These are phyloP conservation scores for Poronia punctata DNA, from an alignment of 495 filamentous ascomycete species.

Conservation along the genomic window DNA sequence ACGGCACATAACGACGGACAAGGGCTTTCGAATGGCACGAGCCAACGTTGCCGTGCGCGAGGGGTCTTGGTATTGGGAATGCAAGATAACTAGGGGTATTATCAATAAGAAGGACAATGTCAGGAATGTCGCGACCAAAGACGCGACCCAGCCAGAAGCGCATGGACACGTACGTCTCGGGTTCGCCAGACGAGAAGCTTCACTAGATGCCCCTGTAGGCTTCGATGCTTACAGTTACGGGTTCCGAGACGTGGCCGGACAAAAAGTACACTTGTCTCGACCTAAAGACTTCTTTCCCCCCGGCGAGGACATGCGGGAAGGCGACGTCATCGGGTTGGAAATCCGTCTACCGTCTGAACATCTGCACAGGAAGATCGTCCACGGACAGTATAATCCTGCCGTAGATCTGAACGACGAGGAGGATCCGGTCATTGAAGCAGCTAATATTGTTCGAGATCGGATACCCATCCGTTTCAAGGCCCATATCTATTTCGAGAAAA, in stretches of 20 bases:
- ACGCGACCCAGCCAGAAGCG: constrained; percentile 19
- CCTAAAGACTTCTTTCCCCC: constrained; percentile 79
- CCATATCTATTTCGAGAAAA: constrained; percentile 90
- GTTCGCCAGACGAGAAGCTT: constrained; percentile 83
- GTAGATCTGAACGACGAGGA: constrained; percentile 60
- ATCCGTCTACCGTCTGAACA: constrained; percentile 81
- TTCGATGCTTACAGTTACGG: constrained; percentile 97
- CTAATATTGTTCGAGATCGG: constrained; percentile 87
- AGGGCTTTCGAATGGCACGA: constrained; percentile 75
- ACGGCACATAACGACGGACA: constrained; percentile 62
- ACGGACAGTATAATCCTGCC: constrained; percentile 77
- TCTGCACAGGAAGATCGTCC: constrained; percentile 80
- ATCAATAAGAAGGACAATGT: constrained; percentile 34
- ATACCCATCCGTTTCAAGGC: constrained; percentile 90
- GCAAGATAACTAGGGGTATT: constrained; percentile 67
- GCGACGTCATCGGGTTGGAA: constrained; percentile 91
- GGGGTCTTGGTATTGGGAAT: constrained; percentile 90
- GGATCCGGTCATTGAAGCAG: constrained; percentile 35
- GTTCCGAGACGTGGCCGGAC: constrained; percentile 77
- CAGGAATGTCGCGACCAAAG: constrained; percentile 14
- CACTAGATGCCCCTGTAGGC: constrained; percentile 85
- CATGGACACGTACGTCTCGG: constrained; percentile 82
- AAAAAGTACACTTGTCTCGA: constrained; percentile 89
- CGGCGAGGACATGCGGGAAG: constrained; percentile 64
- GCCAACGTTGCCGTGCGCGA: constrained; percentile 90